Evolutionary conservation across 352 stramenopile species (phyloP).

Genomic region (Sclerospora graminicola): DNA sequence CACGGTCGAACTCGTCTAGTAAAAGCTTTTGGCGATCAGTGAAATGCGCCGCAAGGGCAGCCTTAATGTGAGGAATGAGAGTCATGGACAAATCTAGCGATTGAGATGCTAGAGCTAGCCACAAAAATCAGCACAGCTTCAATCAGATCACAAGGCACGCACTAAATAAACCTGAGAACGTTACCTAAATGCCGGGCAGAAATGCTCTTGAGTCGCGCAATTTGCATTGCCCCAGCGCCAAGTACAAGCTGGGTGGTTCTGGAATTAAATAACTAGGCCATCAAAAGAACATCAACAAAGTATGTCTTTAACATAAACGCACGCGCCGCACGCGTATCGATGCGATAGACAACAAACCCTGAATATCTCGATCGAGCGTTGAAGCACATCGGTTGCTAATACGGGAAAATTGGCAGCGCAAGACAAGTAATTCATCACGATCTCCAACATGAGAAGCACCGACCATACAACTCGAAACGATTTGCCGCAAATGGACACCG

Average conservation of each 20-base stretch:
- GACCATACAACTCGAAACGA: conserved; percentile 94
- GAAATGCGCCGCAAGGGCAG: conserved; percentile 91
- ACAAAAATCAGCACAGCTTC: conserved; percentile 1
- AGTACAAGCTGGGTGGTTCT: conserved; percentile 94
- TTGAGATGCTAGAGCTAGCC: conserved; percentile 88
- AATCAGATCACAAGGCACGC: neutral
- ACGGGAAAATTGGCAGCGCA: conserved; percentile 90
- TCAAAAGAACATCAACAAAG: conserved; percentile 2
- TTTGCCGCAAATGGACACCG: conserved; percentile 86
- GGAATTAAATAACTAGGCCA: conserved; percentile 91
- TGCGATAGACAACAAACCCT: conserved; percentile 28
- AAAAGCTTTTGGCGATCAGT: conserved; percentile 92
- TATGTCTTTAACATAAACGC: neutral
- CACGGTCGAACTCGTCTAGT: conserved; percentile 93
- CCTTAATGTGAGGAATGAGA: conserved; percentile 92
- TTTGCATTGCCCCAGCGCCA: conserved; percentile 92
- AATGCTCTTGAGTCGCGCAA: conserved; percentile 94
- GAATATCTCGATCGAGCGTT: conserved; percentile 89
- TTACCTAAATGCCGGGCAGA: conserved; percentile 91
- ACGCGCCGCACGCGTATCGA: neutral
- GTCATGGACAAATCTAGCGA: conserved; percentile 91
- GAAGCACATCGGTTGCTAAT: conserved; percentile 89
- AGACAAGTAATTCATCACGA: conserved; percentile 92
- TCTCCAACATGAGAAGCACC: conserved; percentile 91
- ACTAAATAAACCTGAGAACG: neutral